phyloP scores from a whole-genome alignment of 2,329 filamentous ascomycete species.

The Sporothrix euskadiensis region DNA sequence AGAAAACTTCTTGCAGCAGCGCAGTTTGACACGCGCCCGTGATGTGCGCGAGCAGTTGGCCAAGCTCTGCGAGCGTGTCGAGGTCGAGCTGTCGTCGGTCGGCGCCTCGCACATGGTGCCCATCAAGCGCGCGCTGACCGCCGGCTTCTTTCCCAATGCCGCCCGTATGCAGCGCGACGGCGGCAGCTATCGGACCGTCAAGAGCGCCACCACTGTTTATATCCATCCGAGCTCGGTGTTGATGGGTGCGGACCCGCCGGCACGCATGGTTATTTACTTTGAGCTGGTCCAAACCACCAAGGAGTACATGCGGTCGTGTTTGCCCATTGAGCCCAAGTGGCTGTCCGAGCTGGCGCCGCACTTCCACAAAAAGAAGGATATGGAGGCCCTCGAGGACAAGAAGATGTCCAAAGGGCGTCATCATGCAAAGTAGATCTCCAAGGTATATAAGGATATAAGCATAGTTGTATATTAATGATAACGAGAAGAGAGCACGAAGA shows the following conservation, averaged over 20 bases:
- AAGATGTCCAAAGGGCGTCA: conserved; percentile 51
- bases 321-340: conserved; percentile 84
- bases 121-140: conserved; percentile 83
- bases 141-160: conserved; percentile 93
- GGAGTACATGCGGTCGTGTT: conserved; percentile 87
- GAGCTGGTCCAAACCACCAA: conserved; percentile 80
- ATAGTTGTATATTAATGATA: background rate
- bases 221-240: conserved; percentile 87
- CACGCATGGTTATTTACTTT: conserved; percentile 84
- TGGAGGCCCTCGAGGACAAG: conserved; percentile 78
- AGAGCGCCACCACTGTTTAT: conserved; percentile 84
- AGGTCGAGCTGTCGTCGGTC: conserved; percentile 70
- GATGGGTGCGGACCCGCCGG: conserved; percentile 72
- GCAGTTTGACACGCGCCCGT: conserved; percentile 81
- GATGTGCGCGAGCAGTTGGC: conserved; percentile 91
- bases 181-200: conserved; percentile 86
- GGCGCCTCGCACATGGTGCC: conserved; percentile 72
- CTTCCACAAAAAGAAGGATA: conserved; percentile 88
- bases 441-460: background rate
- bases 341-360: conserved; percentile 88
- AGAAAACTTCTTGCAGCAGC: conserved; percentile 92
- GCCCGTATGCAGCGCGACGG: conserved; percentile 80
- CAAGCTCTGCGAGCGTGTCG: conserved; percentile 90
- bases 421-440: background rate
- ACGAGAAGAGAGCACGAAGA: background rate